Conservation (phyloP, 371 early-diverging fungal species). For the Lichtheimia hyalospora region DNA sequence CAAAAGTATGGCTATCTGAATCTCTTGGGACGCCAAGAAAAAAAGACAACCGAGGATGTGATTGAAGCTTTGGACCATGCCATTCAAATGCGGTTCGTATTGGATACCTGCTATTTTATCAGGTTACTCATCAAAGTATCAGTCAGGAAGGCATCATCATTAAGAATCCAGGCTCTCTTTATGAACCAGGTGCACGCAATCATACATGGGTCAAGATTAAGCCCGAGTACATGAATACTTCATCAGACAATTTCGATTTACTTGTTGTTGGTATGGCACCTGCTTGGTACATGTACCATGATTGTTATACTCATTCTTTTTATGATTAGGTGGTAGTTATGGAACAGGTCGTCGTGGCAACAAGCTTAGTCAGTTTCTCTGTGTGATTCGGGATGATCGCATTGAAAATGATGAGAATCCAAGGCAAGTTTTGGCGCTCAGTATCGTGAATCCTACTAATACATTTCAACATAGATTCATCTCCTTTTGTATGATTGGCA, state of each 20-base stretch:
- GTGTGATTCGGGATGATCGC: slow-evolving; percentile 66
- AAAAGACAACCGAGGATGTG: slow-evolving; percentile 57
- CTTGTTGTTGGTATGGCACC: slow-evolving; percentile 60
- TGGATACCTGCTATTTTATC: not conserved
- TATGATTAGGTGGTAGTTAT: slow-evolving; percentile 42
- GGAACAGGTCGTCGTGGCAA: slow-evolving; percentile 69
- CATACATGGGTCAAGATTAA: slow-evolving; percentile 78
- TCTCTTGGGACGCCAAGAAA: slow-evolving; percentile 52
- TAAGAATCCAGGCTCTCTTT: slow-evolving; percentile 62
- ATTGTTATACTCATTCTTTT: too few species aligned
- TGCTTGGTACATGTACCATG: too few species aligned
- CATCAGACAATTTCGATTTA: slow-evolving; percentile 72
- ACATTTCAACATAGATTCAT: slow-evolving; percentile 35
- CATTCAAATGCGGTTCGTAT: slow-evolving; percentile 16
- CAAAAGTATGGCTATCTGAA: slow-evolving; percentile 50
- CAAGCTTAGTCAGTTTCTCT: slow-evolving; percentile 62
- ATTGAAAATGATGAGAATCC: slow-evolving; percentile 14
- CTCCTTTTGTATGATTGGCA: slow-evolving; percentile 70
- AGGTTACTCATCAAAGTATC: not conserved
- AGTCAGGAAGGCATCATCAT: slow-evolving; percentile 67
- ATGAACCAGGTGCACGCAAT: slow-evolving; percentile 55
- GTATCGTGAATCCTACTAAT: not conserved
- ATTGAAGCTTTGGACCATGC: slow-evolving; percentile 57
- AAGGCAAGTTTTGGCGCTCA: not conserved
- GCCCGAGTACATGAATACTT: slow-evolving; percentile 70